phyloP scores from a whole-genome alignment of 495 filamentous ascomycete species.

The Penicillium desertorum region DNA sequence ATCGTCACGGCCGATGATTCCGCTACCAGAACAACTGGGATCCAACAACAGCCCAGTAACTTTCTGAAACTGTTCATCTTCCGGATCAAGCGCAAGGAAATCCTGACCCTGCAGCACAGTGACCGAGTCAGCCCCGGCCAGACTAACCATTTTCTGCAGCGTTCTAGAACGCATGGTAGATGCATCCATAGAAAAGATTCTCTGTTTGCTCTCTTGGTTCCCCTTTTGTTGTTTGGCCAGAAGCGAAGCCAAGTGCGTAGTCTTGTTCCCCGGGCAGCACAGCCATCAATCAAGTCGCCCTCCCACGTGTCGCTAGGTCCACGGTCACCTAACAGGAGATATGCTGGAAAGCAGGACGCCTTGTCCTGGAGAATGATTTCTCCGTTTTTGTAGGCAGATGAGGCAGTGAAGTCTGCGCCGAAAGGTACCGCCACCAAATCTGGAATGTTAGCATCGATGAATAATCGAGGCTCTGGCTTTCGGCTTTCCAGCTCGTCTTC shows the following conservation, averaged over 20 bases:
- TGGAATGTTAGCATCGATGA: conserved; percentile 75
- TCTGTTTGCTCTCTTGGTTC: conserved; percentile 26
- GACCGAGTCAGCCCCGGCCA: conserved; percentile 68
- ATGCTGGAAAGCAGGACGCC: conserved; percentile 92
- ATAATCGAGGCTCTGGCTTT: conserved; percentile 41
- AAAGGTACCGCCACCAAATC: conserved; percentile 78
- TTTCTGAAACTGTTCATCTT: conserved; percentile 47
- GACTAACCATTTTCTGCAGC: conserved; percentile 76
- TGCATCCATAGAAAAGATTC: conserved; percentile 46
- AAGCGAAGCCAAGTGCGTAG: conserved; percentile 85
- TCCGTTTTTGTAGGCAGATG: conserved; percentile 69
- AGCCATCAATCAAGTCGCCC: conserved; percentile 82
- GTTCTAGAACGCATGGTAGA: conserved; percentile 59
- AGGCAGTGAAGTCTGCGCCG: conserved; percentile 62
- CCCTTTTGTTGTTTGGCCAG: conserved; percentile 39
- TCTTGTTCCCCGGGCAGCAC: conserved; percentile 95
- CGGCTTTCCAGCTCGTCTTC: conserved; percentile 17
- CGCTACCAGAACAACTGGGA: conserved; percentile 91
- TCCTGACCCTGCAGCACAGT: conserved; percentile 69
- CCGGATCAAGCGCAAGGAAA: conserved; percentile 72
- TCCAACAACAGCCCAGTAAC: conserved; percentile 81
- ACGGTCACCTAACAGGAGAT: conserved; percentile 61
- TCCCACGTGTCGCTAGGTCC: conserved; percentile 31
- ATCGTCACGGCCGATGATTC: conserved; percentile 86
- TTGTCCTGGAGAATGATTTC: conserved; percentile 91